Base-by-base conservation (phyloP, 768 basidiomycete genomes). In the Mycena latifolia region DNA sequence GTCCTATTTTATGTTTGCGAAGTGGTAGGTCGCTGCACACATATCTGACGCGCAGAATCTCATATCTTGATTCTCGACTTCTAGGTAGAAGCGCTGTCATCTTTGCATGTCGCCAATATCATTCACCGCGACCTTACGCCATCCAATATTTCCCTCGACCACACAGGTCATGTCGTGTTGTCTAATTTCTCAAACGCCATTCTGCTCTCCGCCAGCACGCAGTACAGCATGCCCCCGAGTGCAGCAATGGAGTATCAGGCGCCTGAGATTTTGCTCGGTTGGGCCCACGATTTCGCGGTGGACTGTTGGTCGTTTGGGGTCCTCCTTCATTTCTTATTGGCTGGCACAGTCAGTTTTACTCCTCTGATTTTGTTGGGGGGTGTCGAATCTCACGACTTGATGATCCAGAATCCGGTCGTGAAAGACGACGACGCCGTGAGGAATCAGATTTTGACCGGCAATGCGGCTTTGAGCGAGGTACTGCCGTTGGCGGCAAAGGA, bases 231-330 rank as follows among this genome's bases (percentile, higher is more conserved):
- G 28, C 56, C 64, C 20, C 50, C 43, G 17, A 63, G 52, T 25
- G 54, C 69, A 3, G 56, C 64, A 41, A 48, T 69, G 46, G 71
- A 70, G 45, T 86, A 83, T 69, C 78, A 76, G 24, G 86, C 88
- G 5, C 88, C 89, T 1, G 88, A 89, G 66, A 64, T 86, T 0
- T 63, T 88, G 15, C 76, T 89, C 11, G 85, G 85, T 0, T 90
- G 89, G 89, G 71, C 77, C 18, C 82, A 86, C 56, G 84, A 86
- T 66, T 77, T 71, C 25, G 76, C 81, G 17, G 86, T 86, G 22
- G 89, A 90, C 73, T 84, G 81, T 67, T 90, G 89, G 88, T 83
- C 83, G 0, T 87, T 89, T 65, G 89, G 88, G 4, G 71, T 85
- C 70, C 61, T 86, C 39, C 59, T 89, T 41, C 83, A 82, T 64